Conservation (phyloP, 345 rosid species). For the Orychophragmus violaceus region DNA sequence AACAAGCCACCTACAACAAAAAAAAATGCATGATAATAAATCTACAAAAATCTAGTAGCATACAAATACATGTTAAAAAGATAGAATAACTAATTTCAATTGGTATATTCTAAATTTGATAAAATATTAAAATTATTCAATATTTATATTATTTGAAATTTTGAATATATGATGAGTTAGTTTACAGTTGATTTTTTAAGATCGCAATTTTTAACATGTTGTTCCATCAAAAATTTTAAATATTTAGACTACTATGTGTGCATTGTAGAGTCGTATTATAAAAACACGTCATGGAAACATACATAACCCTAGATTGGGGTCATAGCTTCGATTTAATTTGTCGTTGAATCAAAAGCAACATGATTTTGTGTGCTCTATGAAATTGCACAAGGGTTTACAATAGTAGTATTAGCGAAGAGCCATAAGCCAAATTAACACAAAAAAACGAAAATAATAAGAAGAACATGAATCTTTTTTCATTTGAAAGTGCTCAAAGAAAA, state of each 20-base stretch:
- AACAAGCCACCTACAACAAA: no score
- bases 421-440: neutral
- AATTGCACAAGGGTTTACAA: neutral
- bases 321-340: neutral
- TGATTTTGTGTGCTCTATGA: constrained; percentile 21
- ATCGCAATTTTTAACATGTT: no score
- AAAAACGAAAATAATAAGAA: neutral
- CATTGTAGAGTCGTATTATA: neutral
- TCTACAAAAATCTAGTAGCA: no score
- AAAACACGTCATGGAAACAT: constrained; percentile 19
- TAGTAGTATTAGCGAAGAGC: constrained; percentile 16
- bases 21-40: no score
- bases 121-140: no score
- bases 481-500: constrained; percentile 4
- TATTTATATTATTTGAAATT: no score
- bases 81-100: no score
- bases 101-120: no score
- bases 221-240: no score
- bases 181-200: no score
- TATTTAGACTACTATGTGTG: neutral
- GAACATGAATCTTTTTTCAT: constrained; percentile 10
- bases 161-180: no score
- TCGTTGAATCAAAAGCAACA: constrained; percentile 13
- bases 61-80: no score
- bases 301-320: constrained; percentile 14